A percentile compares a stretch with the other conserved stretches of the same genome.
These are phyloP conservation scores for Talaromyces sp. DNA, from an alignment of 2,329 filamentous ascomycete genomes.

Conservation along the genomic window DNA sequence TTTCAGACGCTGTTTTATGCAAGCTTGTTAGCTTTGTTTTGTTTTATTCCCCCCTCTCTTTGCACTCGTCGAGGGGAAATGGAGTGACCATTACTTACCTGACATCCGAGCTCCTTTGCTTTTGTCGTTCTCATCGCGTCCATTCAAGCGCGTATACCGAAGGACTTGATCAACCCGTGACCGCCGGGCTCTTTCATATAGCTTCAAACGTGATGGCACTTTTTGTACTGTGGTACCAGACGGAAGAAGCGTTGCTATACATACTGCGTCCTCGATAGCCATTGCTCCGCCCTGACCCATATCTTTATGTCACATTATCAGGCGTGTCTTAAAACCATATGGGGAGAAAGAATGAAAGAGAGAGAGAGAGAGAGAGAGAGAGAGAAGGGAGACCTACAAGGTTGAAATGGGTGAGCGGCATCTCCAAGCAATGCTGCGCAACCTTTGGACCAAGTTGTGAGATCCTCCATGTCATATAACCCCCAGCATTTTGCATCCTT, in stretches of 20 bases:
- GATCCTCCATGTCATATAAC: slow-evolving; percentile 55
- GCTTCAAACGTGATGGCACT: slow-evolving; percentile 13
- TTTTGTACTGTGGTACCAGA: slow-evolving; percentile 13
- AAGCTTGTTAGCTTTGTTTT: too few species aligned
- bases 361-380: too few species aligned
- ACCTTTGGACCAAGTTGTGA: slow-evolving; percentile 51
- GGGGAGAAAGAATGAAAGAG: too few species aligned
- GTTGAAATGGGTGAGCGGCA: slow-evolving; percentile 62
- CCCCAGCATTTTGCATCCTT: slow-evolving; percentile 52
- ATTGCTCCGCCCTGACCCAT: slow-evolving; percentile 28
- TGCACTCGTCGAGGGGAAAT: too few species aligned
- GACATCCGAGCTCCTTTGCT: neutral
- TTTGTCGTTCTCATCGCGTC: slow-evolving; percentile 16
- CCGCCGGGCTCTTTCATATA: slow-evolving; percentile 11
- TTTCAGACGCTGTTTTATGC: too few species aligned
- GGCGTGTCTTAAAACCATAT: neutral
- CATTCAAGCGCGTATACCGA: slow-evolving; percentile 19
- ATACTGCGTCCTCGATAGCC: slow-evolving; percentile 28
- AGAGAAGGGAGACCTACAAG: slow-evolving; percentile 21
- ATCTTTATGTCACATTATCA: slow-evolving; percentile 11
- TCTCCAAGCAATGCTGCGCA: slow-evolving; percentile 57
- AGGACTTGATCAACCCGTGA: slow-evolving; percentile 17
- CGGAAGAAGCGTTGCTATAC: slow-evolving; percentile 22
- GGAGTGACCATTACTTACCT: neutral
- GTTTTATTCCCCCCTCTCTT: too few species aligned